These are phyloP conservation scores for Dendrothele bispora DNA, from an alignment of 768 basidiomycete species.

Conservation along the genomic window DNA sequence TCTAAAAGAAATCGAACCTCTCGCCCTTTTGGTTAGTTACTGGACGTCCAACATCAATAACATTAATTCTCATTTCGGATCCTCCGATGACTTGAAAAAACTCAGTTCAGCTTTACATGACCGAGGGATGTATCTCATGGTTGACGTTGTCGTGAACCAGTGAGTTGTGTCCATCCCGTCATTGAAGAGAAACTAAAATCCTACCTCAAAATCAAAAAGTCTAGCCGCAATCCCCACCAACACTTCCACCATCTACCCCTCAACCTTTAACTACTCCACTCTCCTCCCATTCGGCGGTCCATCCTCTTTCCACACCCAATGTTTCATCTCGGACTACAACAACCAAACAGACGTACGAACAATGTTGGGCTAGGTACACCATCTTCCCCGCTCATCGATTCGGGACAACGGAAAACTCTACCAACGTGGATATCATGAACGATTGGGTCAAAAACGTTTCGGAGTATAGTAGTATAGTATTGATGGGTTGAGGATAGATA, in stretches of 20 bases:
- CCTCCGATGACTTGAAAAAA: constrained; percentile 66
- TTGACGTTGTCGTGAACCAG: constrained; percentile 78
- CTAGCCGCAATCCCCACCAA: constrained; percentile 17
- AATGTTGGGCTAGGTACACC: constrained; percentile 77
- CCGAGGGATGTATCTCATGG: constrained; percentile 65
- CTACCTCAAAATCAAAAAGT: constrained; percentile 6
- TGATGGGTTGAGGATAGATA: constrained; percentile 76
- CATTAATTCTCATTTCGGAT: constrained; percentile 73
- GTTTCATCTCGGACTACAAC: constrained; percentile 60
- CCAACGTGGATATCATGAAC: constrained; percentile 52
- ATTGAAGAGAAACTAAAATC: not conserved
- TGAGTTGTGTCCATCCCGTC: constrained; percentile 32
- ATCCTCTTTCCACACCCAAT: constrained; percentile 59
- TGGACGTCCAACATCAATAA: constrained; percentile 54
- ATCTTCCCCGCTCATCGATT: constrained; percentile 63
- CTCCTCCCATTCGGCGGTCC: constrained; percentile 26
- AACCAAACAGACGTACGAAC: constrained; percentile 56
- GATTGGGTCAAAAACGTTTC: constrained; percentile 58
- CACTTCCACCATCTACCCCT: constrained; percentile 14
- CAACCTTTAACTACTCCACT: constrained; percentile 26
- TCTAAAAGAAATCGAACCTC: not conserved
- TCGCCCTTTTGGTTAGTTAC: constrained; percentile 22
- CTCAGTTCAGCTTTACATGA: constrained; percentile 65
- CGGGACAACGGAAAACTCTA: constrained; percentile 67
- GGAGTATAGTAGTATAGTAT: constrained; percentile 56